A percentile compares a stretch with the other conserved stretches of the same genome.
Conservation (phyloP, 1,139 yeast species). For the Geotrichum candidum region DNA sequence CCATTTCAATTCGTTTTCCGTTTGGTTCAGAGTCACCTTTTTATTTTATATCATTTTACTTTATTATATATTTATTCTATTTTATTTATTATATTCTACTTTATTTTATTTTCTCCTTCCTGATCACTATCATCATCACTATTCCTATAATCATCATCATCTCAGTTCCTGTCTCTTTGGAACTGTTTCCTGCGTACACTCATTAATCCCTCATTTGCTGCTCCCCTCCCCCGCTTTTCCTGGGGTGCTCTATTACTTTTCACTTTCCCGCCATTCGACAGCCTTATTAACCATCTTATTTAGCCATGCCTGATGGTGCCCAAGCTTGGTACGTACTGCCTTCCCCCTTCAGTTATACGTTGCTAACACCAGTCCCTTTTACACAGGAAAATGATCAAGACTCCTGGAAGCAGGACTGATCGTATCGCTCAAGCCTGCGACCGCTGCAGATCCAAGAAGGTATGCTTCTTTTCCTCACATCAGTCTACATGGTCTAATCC, state of each 20-base stretch:
- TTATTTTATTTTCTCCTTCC: not conserved
- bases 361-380: not conserved
- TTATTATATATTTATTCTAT: not conserved
- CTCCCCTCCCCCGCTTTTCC: not conserved
- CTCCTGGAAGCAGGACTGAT: conserved; percentile 53
- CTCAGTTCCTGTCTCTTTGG: not conserved
- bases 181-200: not conserved
- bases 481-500: not conserved
- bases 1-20: not conserved
- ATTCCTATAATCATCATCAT: not conserved
- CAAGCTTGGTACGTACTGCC: conserved; percentile 17
- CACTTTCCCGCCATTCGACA: not conserved
- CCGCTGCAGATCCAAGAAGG: conserved; percentile 73
- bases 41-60: not conserved
- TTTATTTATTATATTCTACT: not conserved
- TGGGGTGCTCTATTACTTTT: not conserved
- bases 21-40: no score
- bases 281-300: not conserved
- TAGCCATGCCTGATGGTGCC: conserved; percentile 21
- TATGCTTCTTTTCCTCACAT: conserved; percentile 1
- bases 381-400: conserved; percentile 48
- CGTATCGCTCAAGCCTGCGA: conserved; percentile 84
- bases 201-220: not conserved
- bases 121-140: not conserved
- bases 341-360: not conserved